Percentiles rank a stretch among this genome's conserved stretches.
Conservation (phyloP, 2,329 filamentous ascomycete species). For the Nakataea oryzae region DNA sequence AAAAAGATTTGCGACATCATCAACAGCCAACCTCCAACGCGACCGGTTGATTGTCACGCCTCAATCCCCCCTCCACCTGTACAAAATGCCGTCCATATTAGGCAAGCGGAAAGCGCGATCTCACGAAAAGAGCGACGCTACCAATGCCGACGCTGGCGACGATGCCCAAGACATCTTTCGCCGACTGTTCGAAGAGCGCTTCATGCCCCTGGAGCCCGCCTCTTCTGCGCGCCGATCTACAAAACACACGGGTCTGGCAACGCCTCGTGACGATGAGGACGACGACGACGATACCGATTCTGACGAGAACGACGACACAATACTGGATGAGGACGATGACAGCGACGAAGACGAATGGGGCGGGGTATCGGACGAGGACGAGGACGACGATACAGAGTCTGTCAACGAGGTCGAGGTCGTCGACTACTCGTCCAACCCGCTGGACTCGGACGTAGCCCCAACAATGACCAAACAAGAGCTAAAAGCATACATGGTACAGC, state of each 20-base stretch:
- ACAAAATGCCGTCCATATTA: constrained; percentile 29
- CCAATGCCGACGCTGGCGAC: constrained; percentile 22
- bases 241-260: constrained; percentile 19
- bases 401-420: constrained; percentile 44
- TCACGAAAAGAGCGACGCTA: constrained; percentile 6
- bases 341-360: constrained; percentile 48
- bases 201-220: constrained; percentile 54
- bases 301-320: constrained; percentile 20
- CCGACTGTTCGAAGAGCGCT: constrained; percentile 79
- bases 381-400: constrained; percentile 5
- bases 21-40: neutral
- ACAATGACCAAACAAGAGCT: constrained; percentile 56
- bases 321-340: constrained; percentile 15
- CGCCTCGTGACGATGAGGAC: constrained; percentile 21
- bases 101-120: constrained; percentile 36
- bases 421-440: constrained; percentile 31
- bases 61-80: too few species aligned
- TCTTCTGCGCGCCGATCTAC: constrained; percentile 10
- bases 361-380: constrained; percentile 45
- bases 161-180: constrained; percentile 67
- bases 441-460: constrained; percentile 6
- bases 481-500: constrained; percentile 64
- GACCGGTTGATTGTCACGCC: too few species aligned
- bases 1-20: neutral
- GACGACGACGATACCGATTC: constrained; percentile 19